Base-by-base conservation (phyloP, 2,329 filamentous ascomycete genomes). In the Sporothrix pseudoabietina region DNA sequence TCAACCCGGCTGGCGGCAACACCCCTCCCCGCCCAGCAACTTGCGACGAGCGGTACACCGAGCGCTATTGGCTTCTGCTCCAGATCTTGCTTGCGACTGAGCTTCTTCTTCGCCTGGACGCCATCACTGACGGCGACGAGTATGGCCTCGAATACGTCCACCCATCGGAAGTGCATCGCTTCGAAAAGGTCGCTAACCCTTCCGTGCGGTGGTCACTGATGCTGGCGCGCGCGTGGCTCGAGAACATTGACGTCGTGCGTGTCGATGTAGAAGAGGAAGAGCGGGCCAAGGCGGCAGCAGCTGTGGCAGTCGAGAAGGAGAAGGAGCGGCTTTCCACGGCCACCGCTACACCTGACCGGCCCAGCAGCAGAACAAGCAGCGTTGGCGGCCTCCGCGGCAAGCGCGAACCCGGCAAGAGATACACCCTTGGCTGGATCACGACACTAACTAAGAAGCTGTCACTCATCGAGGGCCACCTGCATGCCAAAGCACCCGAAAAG, bases 131-230 rank as follows among this genome's bases (percentile, higher is more conserved):
- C 73, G 86, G 88, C 35, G 86, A 89, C 73, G 87, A 90, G 78
- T 82, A 85, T 66, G 87, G 87, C 5, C 79, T 85, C 4, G 84
- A 85, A 69, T 82, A 81, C 63, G 84, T 89, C 72, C 85, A 84
- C 74, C 84, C 86, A n/a, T 83, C 86, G 41, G 87, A 90, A 74
- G 83, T 90, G 2, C 84, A 87, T 65, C 85, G 85, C 61, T 91
- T 91, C 74, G 89, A 91, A 77, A 87, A 87, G 76, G 86, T 87
- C 57, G 88, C 89, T 35, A 90, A 86, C 32, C 79, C 82, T 14
- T 86, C 87, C n/a, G 88, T 91, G 26, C 89, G 87, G 77, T 92
- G 90, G 90, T 91, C 90, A 4, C 81, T 92, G 54, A 82, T 91
- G 55, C 83, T 92, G 44, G 90, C 90, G 19, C 84, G 89, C 35